These are phyloP conservation scores for Powellomyces hirtus DNA, from an alignment of 192 early-diverging fungal species.

Conservation along the genomic window DNA sequence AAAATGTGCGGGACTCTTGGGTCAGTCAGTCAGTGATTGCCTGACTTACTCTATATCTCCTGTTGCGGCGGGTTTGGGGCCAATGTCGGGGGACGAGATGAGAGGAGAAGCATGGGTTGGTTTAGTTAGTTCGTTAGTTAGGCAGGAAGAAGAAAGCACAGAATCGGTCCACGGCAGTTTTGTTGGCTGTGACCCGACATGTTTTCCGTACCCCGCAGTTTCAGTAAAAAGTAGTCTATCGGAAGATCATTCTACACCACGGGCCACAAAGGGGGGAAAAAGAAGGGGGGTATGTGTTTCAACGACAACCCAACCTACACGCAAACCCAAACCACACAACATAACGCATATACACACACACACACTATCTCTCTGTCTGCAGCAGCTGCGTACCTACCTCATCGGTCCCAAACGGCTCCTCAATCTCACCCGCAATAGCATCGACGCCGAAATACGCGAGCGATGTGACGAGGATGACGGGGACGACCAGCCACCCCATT, in stretches of 20 bases:
- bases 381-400: neutral
- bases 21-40: no score
- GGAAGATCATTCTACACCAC: conserved; percentile 18
- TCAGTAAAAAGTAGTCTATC: conserved; percentile 9
- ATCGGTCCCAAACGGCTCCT: conserved; percentile 12
- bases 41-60: no score
- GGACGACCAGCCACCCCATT: conserved; percentile 53
- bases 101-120: no score
- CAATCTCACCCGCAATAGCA: conserved; percentile 32
- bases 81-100: no score
- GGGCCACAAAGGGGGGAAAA: neutral
- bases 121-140: no score
- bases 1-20: no score
- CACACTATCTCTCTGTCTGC: neutral
- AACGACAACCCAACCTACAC: neutral
- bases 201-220: neutral
- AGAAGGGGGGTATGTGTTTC: neutral
- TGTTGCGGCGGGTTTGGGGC: no score
- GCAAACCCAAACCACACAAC: neutral
- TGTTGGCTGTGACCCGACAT: neutral
- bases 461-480: conserved; percentile 60
- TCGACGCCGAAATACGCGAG: conserved; percentile 74
- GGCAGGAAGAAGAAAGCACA: no score
- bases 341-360: neutral
- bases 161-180: no score